Conservation (phyloP, 495 filamentous ascomycete genomes). For the Delitschia confertaspora region DNA sequence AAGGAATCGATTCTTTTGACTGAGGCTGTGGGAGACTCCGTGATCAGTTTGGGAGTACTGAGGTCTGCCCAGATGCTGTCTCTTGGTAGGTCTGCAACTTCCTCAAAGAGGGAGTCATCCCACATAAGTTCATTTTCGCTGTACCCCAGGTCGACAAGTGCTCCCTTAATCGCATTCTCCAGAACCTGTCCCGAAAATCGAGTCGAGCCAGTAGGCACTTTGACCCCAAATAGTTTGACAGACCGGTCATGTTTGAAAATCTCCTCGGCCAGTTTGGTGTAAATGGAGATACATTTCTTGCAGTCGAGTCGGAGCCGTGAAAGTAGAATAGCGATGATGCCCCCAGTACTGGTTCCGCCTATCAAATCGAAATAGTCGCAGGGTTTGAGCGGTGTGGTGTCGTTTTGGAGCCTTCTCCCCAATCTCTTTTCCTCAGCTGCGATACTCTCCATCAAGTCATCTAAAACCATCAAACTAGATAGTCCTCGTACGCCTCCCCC, state of each 20-base stretch:
- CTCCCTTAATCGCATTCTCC: slow-evolving; percentile 28
- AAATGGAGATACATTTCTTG: slow-evolving; percentile 27
- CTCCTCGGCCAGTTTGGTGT: slow-evolving; percentile 25
- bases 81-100: slow-evolving; percentile 21
- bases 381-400: slow-evolving; percentile 18
- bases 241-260: slow-evolving; percentile 33
- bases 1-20: background rate
- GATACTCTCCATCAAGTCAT: slow-evolving; percentile 28
- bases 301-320: slow-evolving; percentile 25
- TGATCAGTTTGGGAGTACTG: slow-evolving; percentile 11
- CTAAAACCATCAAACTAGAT: slow-evolving; percentile 27
- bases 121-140: slow-evolving; percentile 31
- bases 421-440: slow-evolving; percentile 25
- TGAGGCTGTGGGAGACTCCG: slow-evolving; percentile 14
- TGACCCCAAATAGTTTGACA: slow-evolving; percentile 31
- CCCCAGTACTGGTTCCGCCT: slow-evolving; percentile 27
- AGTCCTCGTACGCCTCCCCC: slow-evolving; percentile 29
- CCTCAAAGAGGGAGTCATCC: slow-evolving; percentile 31
- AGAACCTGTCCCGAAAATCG: slow-evolving; percentile 29
- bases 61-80: slow-evolving; percentile 28
- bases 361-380: slow-evolving; percentile 30
- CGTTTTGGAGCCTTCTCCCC: slow-evolving; percentile 8
- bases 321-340: slow-evolving; percentile 29
- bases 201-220: slow-evolving; percentile 23
- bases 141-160: slow-evolving; percentile 28